These are phyloP conservation scores for Cytospora schulzeri DNA, from an alignment of 2,329 filamentous ascomycete species.

Conservation along the genomic window DNA sequence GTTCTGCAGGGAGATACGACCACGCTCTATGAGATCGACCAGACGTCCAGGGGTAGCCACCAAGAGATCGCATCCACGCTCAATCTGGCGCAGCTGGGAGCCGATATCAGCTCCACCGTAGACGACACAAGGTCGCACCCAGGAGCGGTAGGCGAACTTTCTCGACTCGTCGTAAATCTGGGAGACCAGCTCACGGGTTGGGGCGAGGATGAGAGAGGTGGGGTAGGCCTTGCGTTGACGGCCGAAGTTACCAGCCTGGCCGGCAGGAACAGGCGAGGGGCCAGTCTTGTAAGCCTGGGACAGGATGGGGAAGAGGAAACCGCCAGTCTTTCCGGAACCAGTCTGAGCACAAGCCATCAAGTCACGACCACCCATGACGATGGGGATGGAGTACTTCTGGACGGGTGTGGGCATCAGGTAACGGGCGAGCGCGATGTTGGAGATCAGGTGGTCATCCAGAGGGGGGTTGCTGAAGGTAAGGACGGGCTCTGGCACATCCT, in stretches of 20 bases:
- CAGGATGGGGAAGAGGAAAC: constrained; percentile 98
- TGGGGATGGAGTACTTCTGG: constrained; percentile 99
- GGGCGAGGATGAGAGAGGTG: constrained; percentile 91
- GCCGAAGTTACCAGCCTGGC: constrained; percentile 66
- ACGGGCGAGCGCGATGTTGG: constrained; percentile 89
- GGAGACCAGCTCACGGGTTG: constrained; percentile 96
- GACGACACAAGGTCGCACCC: constrained; percentile 97
- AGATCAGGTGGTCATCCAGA: constrained; percentile 88
- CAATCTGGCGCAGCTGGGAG: constrained; percentile 96
- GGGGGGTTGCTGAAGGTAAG: constrained; percentile 91
- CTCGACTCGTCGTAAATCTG: constrained; percentile 97
- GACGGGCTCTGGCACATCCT: constrained; percentile 90
- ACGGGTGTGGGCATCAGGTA: constrained; percentile 97
- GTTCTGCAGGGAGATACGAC: constrained; percentile 94
- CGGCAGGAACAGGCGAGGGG: constrained; percentile 70
- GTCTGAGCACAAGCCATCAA: constrained; percentile 99
- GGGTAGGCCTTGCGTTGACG: constrained; percentile 98
- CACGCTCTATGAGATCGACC: constrained; percentile 97
- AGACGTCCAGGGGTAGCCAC: constrained; percentile 97
- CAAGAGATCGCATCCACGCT: constrained; percentile 93
- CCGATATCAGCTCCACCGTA: constrained; percentile 99
- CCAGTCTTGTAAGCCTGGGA: constrained; percentile 96
- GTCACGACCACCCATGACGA: constrained; percentile 96
- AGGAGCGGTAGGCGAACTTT: constrained; percentile 98
- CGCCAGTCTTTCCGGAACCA: constrained; percentile 99